Conservation (phyloP, 257 asterid genomes). For the Rauvolfia tetraphylla region DNA sequence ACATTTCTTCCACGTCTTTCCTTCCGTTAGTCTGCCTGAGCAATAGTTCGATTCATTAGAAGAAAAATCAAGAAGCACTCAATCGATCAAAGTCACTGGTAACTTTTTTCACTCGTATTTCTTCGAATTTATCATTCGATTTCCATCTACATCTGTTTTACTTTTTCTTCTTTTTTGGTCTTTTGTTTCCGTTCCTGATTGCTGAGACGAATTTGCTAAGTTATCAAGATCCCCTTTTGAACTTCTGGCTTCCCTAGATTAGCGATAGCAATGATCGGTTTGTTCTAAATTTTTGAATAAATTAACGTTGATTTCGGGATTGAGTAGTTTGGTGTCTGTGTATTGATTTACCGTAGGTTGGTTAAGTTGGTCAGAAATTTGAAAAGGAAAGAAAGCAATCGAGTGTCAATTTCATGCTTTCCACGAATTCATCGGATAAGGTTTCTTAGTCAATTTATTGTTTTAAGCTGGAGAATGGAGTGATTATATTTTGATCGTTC, state of each 20-base stretch:
- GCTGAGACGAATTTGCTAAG: background rate
- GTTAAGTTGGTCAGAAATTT: slow-evolving; percentile 6
- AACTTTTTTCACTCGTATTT: background rate
- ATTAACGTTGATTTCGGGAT: background rate
- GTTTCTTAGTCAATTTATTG: background rate
- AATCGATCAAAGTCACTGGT: background rate
- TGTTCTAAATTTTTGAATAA: background rate
- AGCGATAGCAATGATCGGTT: background rate
- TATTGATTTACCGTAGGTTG: background rate
- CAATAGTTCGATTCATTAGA: background rate
- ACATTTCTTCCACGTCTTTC: background rate
- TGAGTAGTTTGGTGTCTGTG: background rate
- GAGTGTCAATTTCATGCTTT: slow-evolving; percentile 2
- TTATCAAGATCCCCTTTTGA: background rate
- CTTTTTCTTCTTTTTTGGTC: background rate
- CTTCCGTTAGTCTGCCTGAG: background rate
- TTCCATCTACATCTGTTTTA: background rate
- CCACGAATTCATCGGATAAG: background rate
- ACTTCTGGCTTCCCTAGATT: background rate
- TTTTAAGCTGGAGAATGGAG: background rate
- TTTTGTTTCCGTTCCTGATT: background rate
- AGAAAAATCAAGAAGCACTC: background rate
- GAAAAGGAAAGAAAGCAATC: background rate
- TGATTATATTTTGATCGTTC: background rate
- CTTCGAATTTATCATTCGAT: background rate